A percentile compares a stretch with the other conserved stretches of the same genome.
These are phyloP conservation scores for Lactarius hatsudake DNA, from an alignment of 768 basidiomycete genomes.

Conservation along the genomic window DNA sequence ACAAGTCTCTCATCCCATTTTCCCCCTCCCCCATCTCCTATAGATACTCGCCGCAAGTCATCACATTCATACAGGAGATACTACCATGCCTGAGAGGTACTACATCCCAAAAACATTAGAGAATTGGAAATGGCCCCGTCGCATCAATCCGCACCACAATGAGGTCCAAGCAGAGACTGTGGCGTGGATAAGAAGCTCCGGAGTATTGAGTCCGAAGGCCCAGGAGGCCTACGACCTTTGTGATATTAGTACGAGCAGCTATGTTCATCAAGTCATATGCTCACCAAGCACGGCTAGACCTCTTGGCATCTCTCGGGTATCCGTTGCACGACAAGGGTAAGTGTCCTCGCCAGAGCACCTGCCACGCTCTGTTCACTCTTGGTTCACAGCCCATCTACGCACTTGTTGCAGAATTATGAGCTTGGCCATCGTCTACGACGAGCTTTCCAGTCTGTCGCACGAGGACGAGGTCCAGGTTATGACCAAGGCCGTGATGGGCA, in stretches of 20 bases:
- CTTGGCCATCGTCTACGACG: conserved; percentile 24
- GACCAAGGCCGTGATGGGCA: conserved; percentile 21
- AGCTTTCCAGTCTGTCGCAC: conserved; percentile 11
- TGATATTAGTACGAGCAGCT: conserved; percentile 22
- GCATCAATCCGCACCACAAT: conserved; percentile 22
- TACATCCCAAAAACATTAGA: conserved; percentile 13
- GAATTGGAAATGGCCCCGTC: conserved; percentile 26
- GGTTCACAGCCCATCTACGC: conserved; percentile 17
- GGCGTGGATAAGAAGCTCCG: conserved; percentile 22
- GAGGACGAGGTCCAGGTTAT: not conserved
- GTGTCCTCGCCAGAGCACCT: no score
- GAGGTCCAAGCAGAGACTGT: conserved; percentile 16
- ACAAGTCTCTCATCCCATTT: not conserved
- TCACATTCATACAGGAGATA: not conserved
- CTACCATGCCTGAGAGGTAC: conserved; percentile 1
- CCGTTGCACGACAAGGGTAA: conserved; percentile 16
- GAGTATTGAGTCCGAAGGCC: conserved; percentile 15
- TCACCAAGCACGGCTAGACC: conserved; percentile 11
- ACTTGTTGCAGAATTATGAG: conserved; percentile 6
- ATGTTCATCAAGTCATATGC: not conserved
- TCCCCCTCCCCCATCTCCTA: not conserved
- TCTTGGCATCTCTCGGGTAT: conserved; percentile 26
- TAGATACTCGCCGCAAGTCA: not conserved
- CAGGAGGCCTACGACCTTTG: conserved; percentile 20
- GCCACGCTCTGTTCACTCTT: not conserved